Percentiles rank a stretch among this genome's conserved stretches.
Evolutionary conservation across 352 stramenopile species (phyloP).

Genomic region (Pythium brassicae): DNA sequence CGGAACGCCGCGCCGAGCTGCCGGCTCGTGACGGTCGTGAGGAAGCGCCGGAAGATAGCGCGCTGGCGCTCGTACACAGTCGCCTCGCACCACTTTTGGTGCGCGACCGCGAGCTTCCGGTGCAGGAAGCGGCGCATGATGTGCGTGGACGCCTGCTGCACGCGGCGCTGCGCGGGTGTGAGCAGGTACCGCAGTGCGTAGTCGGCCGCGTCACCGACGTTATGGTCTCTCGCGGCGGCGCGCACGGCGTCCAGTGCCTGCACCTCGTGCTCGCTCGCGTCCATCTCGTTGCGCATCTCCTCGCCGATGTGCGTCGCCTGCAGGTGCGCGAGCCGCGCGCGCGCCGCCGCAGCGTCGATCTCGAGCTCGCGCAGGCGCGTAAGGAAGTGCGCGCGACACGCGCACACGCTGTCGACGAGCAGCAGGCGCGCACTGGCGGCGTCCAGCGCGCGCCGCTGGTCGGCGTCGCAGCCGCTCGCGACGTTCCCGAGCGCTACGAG

Average conservation of each 20-base stretch:
- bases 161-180: constrained; percentile 35
- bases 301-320: constrained; percentile 51
- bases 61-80: constrained; percentile 46
- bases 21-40: constrained; percentile 33
- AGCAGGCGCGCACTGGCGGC: constrained; percentile 8
- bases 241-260: constrained; percentile 32
- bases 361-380: constrained; percentile 41
- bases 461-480: constrained; percentile 25
- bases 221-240: constrained; percentile 30
- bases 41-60: constrained; percentile 35
- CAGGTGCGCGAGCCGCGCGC: constrained; percentile 28
- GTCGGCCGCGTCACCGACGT: constrained; percentile 50
- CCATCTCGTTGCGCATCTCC: constrained; percentile 67
- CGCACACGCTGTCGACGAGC: constrained; percentile 40
- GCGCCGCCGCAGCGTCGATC: constrained; percentile 26
- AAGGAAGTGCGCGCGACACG: constrained; percentile 40
- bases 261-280: constrained; percentile 39
- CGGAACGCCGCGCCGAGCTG: constrained; percentile 58
- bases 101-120: constrained; percentile 30
- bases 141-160: constrained; percentile 41
- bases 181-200: constrained; percentile 65
- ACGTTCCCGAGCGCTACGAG: constrained; percentile 53
- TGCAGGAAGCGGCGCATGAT: constrained; percentile 44
- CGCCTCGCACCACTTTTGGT: constrained; percentile 38
- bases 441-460: constrained; percentile 20